Conservation (phyloP, 1,284 basidiomycete species). For the Puccinia novopanici region DNA sequence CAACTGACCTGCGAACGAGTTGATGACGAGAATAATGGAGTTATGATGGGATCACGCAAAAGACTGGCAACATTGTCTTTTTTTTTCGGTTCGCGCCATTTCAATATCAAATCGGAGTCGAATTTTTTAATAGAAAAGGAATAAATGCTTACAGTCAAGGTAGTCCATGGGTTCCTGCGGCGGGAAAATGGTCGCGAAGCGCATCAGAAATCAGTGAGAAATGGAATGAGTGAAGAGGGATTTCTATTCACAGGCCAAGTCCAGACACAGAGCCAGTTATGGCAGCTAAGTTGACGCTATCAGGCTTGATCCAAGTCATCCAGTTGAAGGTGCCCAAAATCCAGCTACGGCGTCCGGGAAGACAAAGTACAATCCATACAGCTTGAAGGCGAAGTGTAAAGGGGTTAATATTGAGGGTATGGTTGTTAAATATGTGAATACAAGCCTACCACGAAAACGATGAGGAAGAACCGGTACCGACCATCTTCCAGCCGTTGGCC, state of each 20-base stretch:
- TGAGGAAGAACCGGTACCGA: conserved; percentile 40
- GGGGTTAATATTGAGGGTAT: background rate
- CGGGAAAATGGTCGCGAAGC: background rate
- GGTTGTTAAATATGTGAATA: background rate
- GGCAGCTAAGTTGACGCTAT: too few relatives aligned
- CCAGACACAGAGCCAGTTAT: conserved; percentile 47
- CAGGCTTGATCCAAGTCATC: conserved; percentile 65
- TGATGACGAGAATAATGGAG: conserved; percentile 43
- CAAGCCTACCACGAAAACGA: conserved; percentile 32
- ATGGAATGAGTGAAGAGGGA: background rate
- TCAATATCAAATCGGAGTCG: background rate
- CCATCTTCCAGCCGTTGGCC: conserved; percentile 43
- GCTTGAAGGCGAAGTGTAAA: background rate
- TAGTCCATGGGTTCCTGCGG: conserved; percentile 45
- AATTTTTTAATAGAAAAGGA: background rate
- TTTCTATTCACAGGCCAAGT: conserved; percentile 36
- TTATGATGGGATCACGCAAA: conserved; percentile 44
- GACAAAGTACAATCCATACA: conserved; percentile 53
- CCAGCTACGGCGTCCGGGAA: conserved; percentile 54
- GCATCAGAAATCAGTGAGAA: background rate
- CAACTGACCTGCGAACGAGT: conserved; percentile 34
- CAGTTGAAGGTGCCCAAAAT: conserved; percentile 66
- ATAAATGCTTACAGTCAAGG: conserved; percentile 38
- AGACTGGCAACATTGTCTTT: conserved; percentile 43
- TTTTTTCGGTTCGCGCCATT: background rate